Conservation (phyloP, 1,284 basidiomycete species). For the Leccinum brunneo-olivaceum region DNA sequence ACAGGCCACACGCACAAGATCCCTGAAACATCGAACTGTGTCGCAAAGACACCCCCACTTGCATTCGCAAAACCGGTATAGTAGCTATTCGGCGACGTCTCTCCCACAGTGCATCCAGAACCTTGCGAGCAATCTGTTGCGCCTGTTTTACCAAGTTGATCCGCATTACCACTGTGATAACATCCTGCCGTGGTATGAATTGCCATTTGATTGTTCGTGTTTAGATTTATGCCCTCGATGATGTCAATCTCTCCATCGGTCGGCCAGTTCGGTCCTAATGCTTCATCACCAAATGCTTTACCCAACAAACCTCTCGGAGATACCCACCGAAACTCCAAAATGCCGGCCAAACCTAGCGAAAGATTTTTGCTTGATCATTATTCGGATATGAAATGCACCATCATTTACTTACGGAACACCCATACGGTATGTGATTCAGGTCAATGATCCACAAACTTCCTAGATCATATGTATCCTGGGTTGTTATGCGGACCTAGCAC, state of each 20-base stretch:
- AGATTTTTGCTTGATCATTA: neutral
- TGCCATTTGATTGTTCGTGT: slow-evolving; percentile 53
- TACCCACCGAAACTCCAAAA: slow-evolving; percentile 41
- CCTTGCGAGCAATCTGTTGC: slow-evolving; percentile 43
- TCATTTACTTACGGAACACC: slow-evolving; percentile 49
- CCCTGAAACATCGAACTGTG: slow-evolving; percentile 57
- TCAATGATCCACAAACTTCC: slow-evolving; percentile 60
- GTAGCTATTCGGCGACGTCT: slow-evolving; percentile 55
- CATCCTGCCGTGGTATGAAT: slow-evolving; percentile 47
- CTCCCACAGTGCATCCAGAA: slow-evolving; percentile 58
- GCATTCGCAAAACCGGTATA: slow-evolving; percentile 51
- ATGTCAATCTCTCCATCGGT: slow-evolving; percentile 47
- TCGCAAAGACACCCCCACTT: slow-evolving; percentile 70
- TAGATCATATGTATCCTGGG: slow-evolving; percentile 40
- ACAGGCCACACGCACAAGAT: slow-evolving; percentile 45
- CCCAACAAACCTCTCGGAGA: neutral
- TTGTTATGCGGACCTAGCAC: slow-evolving; percentile 44
- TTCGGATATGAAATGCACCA: slow-evolving; percentile 8
- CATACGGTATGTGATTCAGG: slow-evolving; percentile 54
- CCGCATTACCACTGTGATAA: slow-evolving; percentile 26
- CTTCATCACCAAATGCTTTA: slow-evolving; percentile 2
- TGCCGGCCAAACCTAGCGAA: slow-evolving; percentile 42
- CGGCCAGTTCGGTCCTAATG: slow-evolving; percentile 36
- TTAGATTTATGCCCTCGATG: slow-evolving; percentile 50
- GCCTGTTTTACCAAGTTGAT: slow-evolving; percentile 32